Evolutionary conservation across 2,329 filamentous ascomycete genomes (phyloP), one percentile per base, ranked within the genome.

Genomic region (Fusarium acutatum): DNA sequence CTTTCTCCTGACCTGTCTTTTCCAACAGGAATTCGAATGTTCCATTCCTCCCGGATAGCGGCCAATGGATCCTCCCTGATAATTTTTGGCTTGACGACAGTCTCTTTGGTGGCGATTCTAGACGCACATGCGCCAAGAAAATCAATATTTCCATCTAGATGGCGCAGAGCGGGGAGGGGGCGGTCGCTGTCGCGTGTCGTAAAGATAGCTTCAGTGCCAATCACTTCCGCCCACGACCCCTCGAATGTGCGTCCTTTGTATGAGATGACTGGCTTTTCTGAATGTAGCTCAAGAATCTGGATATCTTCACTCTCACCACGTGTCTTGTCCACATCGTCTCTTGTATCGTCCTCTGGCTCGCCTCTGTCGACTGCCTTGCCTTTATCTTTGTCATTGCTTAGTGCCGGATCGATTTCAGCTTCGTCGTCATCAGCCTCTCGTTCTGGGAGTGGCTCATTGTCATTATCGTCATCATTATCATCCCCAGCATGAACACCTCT

Each of bases 131-230:
- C 89, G n/a, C 89, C 92, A 7, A 97, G 84, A 9, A 97, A 85
- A 78, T 95, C 92, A 41, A 94, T 90, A 30, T 89, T 87, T 28
- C 88, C 85, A 37, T 83, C 84, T 32, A 89, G 86, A 30, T 85
- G 83, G n/a, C 86, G 87, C 43, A 88, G 80, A 14, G 81, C 81
- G 7, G 88, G 87, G 6, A 88, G 80, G 14, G 80, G 80, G 17
- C 80, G 76, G 89, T 91, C 63, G 90, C 84, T 61, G 43, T 82
- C 76, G 58, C 86, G 88, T 22, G 82, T 82, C 3, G 87, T 87
- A 77, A 98, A 92, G 46, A 97, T 88, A 72, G 95, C 84, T 75
- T 97, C 94, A 0, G 95, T 97, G 40, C 96, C 96, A 47, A 97
- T 89, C 67, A 94, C 92, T 69, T 93, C 90, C 17, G 90, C 89